phyloP scores from a whole-genome alignment of 768 basidiomycete genomes.

The Clitopilus hobsonii region DNA sequence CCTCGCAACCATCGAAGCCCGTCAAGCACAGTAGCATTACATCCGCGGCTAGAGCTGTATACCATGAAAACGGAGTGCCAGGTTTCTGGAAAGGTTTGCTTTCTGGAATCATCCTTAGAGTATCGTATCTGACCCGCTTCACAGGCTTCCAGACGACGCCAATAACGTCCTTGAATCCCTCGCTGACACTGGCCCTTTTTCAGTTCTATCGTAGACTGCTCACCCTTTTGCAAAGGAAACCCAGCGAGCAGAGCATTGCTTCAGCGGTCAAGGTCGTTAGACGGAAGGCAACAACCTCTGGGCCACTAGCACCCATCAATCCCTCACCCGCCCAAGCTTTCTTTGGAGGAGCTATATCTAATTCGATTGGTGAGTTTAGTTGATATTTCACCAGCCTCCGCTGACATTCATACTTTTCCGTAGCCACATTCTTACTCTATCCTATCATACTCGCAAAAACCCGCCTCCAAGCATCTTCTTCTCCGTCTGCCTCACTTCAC shows the following conservation, averaged over 20 bases:
- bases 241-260: neutral
- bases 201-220: conserved; percentile 42
- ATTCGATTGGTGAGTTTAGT: conserved; percentile 36
- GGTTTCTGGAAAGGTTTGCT: conserved; percentile 55
- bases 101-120: neutral
- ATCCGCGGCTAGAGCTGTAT: conserved; percentile 36
- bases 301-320: conserved; percentile 11
- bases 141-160: conserved; percentile 47
- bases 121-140: neutral
- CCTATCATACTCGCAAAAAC: conserved; percentile 61
- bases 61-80: conserved; percentile 39
- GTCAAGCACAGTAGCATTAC: conserved; percentile 18
- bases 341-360: conserved; percentile 51
- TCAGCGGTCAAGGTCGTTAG: conserved; percentile 8
- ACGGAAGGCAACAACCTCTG: neutral
- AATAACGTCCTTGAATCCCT: conserved; percentile 50
- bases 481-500: conserved; percentile 22
- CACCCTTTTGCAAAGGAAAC: conserved; percentile 12
- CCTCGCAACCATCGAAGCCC: neutral
- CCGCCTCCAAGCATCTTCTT: conserved; percentile 40
- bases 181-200: conserved; percentile 51
- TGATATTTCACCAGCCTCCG: neutral
- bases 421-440: conserved; percentile 44
- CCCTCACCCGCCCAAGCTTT: conserved; percentile 45
- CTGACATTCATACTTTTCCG: neutral